A percentile compares a stretch with the other conserved stretches of the same genome.
These are phyloP conservation scores for Tilletiopsis washingtonensis DNA, from an alignment of 1,284 basidiomycete genomes.

Conservation along the genomic window DNA sequence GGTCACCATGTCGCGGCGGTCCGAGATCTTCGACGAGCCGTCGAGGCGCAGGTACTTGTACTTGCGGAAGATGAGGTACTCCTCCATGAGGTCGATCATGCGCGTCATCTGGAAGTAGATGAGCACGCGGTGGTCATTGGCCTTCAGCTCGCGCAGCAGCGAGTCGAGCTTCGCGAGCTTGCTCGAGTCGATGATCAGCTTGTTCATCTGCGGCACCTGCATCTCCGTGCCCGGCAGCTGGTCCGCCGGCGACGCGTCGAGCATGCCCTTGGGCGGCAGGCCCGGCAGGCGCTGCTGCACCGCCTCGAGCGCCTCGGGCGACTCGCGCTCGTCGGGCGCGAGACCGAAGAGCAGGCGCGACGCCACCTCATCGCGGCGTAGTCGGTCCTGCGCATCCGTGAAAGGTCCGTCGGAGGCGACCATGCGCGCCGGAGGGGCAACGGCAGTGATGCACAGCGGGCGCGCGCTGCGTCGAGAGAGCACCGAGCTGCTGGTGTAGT, in stretches of 20 bases:
- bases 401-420: constrained; percentile 71
- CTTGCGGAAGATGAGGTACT: constrained; percentile 94
- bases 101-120: constrained; percentile 99
- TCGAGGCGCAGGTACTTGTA: constrained; percentile 96
- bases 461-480: constrained; percentile 69
- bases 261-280: constrained; percentile 62
- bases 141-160: constrained; percentile 84
- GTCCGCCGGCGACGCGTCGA: constrained; percentile 61
- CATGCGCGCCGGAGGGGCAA: constrained; percentile 74
- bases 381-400: constrained; percentile 61
- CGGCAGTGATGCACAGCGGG: constrained; percentile 71
- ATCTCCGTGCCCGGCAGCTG: constrained; percentile 78
- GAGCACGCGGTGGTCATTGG: constrained; percentile 84
- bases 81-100: constrained; percentile 99
- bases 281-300: constrained; percentile 56
- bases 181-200: constrained; percentile 91
- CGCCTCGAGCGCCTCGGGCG: constrained; percentile 53
- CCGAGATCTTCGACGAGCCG: constrained; percentile 89
- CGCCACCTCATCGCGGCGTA: constrained; percentile 56
- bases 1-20: constrained; percentile 96
- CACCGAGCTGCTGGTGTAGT: constrained; percentile 65
- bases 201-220: constrained; percentile 89
- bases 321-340: constrained; percentile 62
- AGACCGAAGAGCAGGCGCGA: constrained; percentile 78
- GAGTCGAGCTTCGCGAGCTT: constrained; percentile 86